These are phyloP conservation scores for Blastocystis sp. DNA, from an alignment of 352 stramenopile species.

Conservation along the genomic window DNA sequence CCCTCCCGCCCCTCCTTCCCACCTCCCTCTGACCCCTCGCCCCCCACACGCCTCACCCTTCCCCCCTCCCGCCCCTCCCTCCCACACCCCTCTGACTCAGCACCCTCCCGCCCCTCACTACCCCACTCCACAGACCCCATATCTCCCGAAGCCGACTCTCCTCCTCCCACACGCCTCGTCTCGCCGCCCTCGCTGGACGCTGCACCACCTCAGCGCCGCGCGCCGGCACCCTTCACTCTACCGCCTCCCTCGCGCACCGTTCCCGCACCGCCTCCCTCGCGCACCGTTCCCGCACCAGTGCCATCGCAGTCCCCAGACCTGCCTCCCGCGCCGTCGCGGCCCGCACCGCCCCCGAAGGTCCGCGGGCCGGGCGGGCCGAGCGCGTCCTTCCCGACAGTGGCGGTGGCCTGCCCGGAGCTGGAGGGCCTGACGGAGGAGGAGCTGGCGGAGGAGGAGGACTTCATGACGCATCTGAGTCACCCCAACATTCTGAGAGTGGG, in stretches of 20 bases:
- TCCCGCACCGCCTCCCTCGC: no score
- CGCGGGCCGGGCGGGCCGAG: no score
- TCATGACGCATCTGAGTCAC: slow-evolving; percentile 21
- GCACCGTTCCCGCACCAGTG: no score
- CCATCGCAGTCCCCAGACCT: no score
- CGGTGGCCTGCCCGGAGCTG: background rate
- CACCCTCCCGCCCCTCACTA: background rate
- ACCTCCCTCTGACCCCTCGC: background rate
- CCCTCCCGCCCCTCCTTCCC: background rate
- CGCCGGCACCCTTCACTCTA: no score
- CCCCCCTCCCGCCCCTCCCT: no score
- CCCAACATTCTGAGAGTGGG: slow-evolving; percentile 1
- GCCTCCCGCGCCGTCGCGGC: no score
- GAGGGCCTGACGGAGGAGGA: background rate
- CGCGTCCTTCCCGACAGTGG: background rate
- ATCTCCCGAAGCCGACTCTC: background rate
- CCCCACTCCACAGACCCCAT: background rate
- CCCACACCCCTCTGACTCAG: no score
- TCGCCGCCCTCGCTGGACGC: no score
- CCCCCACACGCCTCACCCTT: background rate
- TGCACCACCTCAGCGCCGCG: no score
- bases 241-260: no score
- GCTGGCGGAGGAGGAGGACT: background rate
- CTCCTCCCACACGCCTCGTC: background rate
- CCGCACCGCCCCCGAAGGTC: no score